These are phyloP conservation scores for Casuarina cunninghamiana DNA, from an alignment of 306 rosid genomes.

Conservation along the genomic window DNA sequence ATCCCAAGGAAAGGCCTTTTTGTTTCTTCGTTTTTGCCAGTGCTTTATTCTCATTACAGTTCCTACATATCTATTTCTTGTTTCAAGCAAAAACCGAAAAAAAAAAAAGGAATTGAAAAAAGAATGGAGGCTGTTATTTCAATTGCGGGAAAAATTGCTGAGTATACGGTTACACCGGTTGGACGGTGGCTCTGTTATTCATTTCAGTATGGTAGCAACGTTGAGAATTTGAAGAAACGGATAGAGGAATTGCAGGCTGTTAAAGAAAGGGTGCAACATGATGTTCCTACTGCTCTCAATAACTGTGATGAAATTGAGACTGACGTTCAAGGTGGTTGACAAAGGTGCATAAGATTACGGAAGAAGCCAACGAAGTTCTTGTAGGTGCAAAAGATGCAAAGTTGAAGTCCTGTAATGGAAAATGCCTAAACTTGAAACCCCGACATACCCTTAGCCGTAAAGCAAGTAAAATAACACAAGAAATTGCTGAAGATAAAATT, in stretches of 20 bases:
- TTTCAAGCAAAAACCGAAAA: too few relatives aligned
- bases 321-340: background rate
- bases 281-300: background rate
- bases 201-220: background rate
- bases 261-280: background rate
- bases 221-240: background rate
- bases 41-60: too few relatives aligned
- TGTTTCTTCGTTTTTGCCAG: too few relatives aligned
- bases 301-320: background rate
- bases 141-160: background rate
- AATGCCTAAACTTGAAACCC: conserved; percentile 3
- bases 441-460: conserved; percentile 14
- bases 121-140: too few relatives aligned
- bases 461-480: conserved; percentile 3
- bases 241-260: background rate
- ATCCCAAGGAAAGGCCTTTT: too few relatives aligned
- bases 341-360: background rate
- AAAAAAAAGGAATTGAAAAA: too few relatives aligned
- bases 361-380: background rate
- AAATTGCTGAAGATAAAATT: background rate
- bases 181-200: background rate
- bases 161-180: background rate
- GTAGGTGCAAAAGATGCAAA: background rate
- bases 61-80: too few relatives aligned
- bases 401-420: background rate